Percentiles rank a stretch among this genome's conserved stretches.
These are phyloP conservation scores for Gentiana dahurica DNA, from an alignment of 257 asterid species.

Conservation along the genomic window DNA sequence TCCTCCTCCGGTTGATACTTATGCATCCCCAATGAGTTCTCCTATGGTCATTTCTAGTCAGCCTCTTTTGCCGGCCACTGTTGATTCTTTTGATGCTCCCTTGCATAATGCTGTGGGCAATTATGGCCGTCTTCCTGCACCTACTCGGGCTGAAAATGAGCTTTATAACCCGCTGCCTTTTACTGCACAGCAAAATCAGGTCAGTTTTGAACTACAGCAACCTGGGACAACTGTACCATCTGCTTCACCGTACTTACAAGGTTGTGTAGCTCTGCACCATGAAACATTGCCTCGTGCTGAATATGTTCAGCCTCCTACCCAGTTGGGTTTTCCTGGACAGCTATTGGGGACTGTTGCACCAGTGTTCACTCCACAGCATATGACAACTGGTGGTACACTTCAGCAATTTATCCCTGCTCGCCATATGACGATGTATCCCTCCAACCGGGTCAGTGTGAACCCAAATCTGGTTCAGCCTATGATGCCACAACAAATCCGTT, in stretches of 20 bases:
- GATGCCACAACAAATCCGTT: conserved; percentile 49
- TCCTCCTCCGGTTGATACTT: conserved; percentile 38
- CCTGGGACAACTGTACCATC: conserved; percentile 34
- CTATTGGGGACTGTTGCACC: conserved; percentile 48
- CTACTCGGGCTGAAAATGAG: conserved; percentile 38
- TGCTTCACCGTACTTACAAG: conserved; percentile 44
- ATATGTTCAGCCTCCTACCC: conserved; percentile 50
- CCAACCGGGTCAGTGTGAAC: conserved; percentile 43
- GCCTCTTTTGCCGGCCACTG: background rate
- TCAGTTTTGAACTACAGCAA: conserved; percentile 24
- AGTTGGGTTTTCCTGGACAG: conserved; percentile 60
- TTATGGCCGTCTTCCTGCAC: conserved; percentile 21
- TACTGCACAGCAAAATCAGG: conserved; percentile 29
- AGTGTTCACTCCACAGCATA: conserved; percentile 41
- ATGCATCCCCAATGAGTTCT: background rate
- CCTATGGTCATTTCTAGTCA: too few relatives aligned
- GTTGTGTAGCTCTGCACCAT: conserved; percentile 47
- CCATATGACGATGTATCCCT: conserved; percentile 63
- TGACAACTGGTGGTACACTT: conserved; percentile 33
- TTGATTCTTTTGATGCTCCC: conserved; percentile 33
- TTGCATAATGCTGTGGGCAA: conserved; percentile 29
- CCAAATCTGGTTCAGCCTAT: conserved; percentile 35
- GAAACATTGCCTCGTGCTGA: conserved; percentile 39
- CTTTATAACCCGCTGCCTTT: conserved; percentile 37
- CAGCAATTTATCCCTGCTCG: conserved; percentile 52